Evolutionary conservation across 164 flowering plant genomes (phyloP), one percentile per base, ranked within the genome.

Genomic region (Piper betle): DNA sequence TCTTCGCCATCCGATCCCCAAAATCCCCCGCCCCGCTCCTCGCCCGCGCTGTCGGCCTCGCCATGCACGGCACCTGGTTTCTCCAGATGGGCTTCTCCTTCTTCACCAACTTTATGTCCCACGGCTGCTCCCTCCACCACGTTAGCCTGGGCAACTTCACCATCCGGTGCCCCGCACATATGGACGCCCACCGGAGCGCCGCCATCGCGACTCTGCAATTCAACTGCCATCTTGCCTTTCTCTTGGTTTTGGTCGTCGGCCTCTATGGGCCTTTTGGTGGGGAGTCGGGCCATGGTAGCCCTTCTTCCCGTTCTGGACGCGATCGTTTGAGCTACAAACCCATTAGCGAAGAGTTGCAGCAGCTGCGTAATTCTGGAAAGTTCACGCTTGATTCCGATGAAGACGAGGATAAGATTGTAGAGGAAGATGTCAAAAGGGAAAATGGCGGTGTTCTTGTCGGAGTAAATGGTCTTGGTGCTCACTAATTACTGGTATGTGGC

Each of bases 61-160:
- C 87, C 63, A 65, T 81, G 62, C 96, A 94, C 57, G 99, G 97
- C 53, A 82, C 79, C 41, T 94, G 99, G 99, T 79, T 88, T 70
- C 16, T 86, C 52, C 99, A 94, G 67, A 94, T 91, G 99, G 97
- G 91, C 18, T 50, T 91, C 42, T 86, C 97, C 0, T 86, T 94
- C 60, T 87, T 62, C 71, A 75, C 89, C 3, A 55, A 59, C 63
- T 68, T 71, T 77, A 77, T 88, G 2, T 72, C 79, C n/a, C 79
- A 82, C 13, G 95, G 92, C 0, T 94, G 99, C 62, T 55, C 55
- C 33, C 69, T 88, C 72, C 73, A 70, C n/a, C 80, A 79, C 39
- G 82, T 68, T 74, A 94, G 95, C 62, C 70, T 85, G 66, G 99
- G 93, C 57, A 88, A 88, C 73, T 94, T 64, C 63, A 94, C 93